These are phyloP conservation scores for Funneliformis mosseae DNA, from an alignment of 192 early-diverging fungal species.

Conservation along the genomic window DNA sequence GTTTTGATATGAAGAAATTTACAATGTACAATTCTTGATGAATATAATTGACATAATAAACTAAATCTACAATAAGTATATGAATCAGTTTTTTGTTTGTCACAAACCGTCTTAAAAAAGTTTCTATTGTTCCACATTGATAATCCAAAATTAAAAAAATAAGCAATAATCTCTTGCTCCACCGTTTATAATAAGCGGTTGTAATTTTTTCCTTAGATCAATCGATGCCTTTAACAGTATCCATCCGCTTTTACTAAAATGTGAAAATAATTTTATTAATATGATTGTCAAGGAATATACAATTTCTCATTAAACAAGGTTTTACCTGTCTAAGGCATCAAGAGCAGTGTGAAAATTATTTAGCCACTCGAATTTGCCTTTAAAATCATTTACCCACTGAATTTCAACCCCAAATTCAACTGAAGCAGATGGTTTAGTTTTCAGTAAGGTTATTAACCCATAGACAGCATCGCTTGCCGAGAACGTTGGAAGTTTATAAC, in stretches of 20 bases:
- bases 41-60: not conserved
- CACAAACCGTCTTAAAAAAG: not conserved
- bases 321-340: slow-evolving; percentile 16
- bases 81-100: not conserved
- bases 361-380: not conserved
- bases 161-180: not conserved
- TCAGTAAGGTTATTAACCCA: slow-evolving; percentile 1
- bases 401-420: slow-evolving; percentile 15
- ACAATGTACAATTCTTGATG: not conserved
- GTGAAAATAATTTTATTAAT: not conserved
- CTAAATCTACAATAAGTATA: not conserved
- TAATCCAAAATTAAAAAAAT: not conserved
- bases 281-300: not conserved
- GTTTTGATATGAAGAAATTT: not conserved
- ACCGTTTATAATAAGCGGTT: not conserved
- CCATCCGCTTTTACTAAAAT: not conserved
- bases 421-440: not conserved
- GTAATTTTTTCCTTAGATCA: not conserved
- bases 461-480: slow-evolving; percentile 9
- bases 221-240: not conserved
- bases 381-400: slow-evolving; percentile 15
- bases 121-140: not conserved
- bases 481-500: slow-evolving; percentile 10
- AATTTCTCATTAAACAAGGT: not conserved
- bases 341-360: slow-evolving; percentile 20